phyloP scores from a whole-genome alignment of 495 filamentous ascomycete species.

The Lasiosphaeris hirsuta region DNA sequence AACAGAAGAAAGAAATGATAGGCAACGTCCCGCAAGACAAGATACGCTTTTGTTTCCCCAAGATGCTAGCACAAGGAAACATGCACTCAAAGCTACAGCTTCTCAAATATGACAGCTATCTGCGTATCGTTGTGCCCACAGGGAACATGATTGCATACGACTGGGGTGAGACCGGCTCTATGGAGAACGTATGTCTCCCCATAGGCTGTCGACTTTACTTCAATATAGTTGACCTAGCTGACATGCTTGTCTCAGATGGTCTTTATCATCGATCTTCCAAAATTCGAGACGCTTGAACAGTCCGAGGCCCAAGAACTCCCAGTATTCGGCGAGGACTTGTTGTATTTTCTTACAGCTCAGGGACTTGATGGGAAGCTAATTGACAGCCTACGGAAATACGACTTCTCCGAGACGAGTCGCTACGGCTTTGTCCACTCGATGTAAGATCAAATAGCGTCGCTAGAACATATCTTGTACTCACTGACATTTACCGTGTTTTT shows the following conservation, averaged over 20 bases:
- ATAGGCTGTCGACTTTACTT: not conserved
- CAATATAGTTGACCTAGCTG: not conserved
- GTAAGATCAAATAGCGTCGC: constrained; percentile 26
- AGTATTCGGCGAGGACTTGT: constrained; percentile 65
- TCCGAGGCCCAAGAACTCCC: constrained; percentile 41
- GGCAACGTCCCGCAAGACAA: constrained; percentile 39
- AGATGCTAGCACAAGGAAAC: constrained; percentile 45
- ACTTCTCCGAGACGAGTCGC: constrained; percentile 64
- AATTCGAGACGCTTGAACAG: constrained; percentile 35
- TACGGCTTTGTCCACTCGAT: constrained; percentile 83
- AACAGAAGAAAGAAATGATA: constrained; percentile 51
- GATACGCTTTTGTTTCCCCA: constrained; percentile 76
- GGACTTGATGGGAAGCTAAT: constrained; percentile 60
- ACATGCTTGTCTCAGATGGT: constrained; percentile 50
- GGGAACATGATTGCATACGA: constrained; percentile 79
- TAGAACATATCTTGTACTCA: not conserved
- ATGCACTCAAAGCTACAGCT: constrained; percentile 94
- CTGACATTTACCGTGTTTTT: constrained; percentile 5
- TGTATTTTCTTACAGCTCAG: constrained; percentile 66
- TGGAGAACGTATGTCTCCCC: constrained; percentile 66
- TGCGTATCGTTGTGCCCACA: constrained; percentile 75
- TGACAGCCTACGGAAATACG: constrained; percentile 61
- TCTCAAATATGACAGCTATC: constrained; percentile 63
- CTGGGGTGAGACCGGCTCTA: constrained; percentile 76
- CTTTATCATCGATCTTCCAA: constrained; percentile 83